Base-by-base conservation (phyloP, 225 moss, liverwort and hornwort species). In the Lunularia cruciata region DNA sequence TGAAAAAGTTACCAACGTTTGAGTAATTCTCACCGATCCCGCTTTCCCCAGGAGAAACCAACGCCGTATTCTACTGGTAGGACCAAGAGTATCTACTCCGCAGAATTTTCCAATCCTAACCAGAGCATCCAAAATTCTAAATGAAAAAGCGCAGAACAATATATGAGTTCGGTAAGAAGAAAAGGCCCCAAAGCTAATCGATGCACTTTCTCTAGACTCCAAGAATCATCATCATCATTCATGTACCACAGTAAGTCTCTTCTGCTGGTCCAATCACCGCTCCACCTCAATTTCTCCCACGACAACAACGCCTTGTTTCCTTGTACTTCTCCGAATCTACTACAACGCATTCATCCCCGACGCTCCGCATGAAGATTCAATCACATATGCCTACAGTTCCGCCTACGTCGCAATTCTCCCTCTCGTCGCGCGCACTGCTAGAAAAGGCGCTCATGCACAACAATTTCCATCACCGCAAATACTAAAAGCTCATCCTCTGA, bases 71-170 rank as follows among this genome's bases (percentile, higher is more conserved):
- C 4, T 0, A 45, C 28, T 46, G 46, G 63, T 64, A 46, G 46
- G n/a, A 46, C 63, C 63, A 47, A 64, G 63, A 45, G 45, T 43
- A 64, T 64, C 63, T 46, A 64, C 28, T 30, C 26, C 28, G 18
- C 3, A 45, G 63, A 45, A 64, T 64, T 28, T 60, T 30, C 30
- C 43, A 64, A 64, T 45, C 30, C 63, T 31, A 26, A 64, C 63
- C 42, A 18, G 27, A 46, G 45, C 45, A 37, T 28, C 42, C 28
- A 47, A 40, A 46, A 14, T 3, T 30, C 42, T 16, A 61, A 31
- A 13, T 46, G 20, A 16, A 64, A 64, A 62, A 46, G 18, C 31
- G 15, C 25, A 20, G 28, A 64, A 8, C 49, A 28, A 6, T n/a
- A n/a, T n/a, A n/a, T n/a, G n/a, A 25, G 61, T 61, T 61, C 39